Base-by-base conservation (phyloP, 202 grass and related monocot genomes). In the Alloteropsis angusta region DNA sequence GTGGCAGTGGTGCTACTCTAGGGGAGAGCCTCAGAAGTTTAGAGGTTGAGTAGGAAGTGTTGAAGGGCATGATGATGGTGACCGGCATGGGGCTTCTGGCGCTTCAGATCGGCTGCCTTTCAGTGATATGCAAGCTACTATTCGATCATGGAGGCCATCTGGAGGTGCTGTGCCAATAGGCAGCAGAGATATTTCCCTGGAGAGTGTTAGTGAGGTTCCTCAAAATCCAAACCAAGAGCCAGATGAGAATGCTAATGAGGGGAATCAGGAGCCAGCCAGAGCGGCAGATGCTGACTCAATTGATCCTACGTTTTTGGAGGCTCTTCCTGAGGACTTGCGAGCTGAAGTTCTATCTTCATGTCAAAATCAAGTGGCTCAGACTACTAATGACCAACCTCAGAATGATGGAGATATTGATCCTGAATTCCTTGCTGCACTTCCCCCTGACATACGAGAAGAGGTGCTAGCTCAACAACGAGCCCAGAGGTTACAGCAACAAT, bases 241-340 rank as follows among this genome's bases (percentile, higher is more conserved):
- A 81, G 84, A 85, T 60, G 88, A 84, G 75, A 89, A 73, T 76
- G 72, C 72, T 43, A 82, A 50, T 19, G 85, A 96, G 72, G 84
- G 71, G 39, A 82, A 75, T 65, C 88, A 89, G 46, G 90, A 91
- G 60, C 81, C 84, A 60, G 80, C 68, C 62, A 89, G 84, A 80
- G 82, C 60, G 65, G 59, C 61, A 55, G 86, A 82, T 52, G 59
- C 88, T 2, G 84, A 99, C 50, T 89, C 92, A 34, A 96, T 99
- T 42, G 96, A 99, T 74, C 96, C 96, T 50, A 99, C 96, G 80
- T 99, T 99, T 89, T 84, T 99, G 87, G 96, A 99, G 82, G 96
- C 96, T 72, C 90, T 99, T 80, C 96, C 96, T 11, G 96, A 96
- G 46, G 96, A 99, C n/a, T 85, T 99, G 74, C 83, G 92, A 42